These are phyloP conservation scores for Macrocybe gigantea DNA, from an alignment of 768 basidiomycete genomes.

Conservation along the genomic window DNA sequence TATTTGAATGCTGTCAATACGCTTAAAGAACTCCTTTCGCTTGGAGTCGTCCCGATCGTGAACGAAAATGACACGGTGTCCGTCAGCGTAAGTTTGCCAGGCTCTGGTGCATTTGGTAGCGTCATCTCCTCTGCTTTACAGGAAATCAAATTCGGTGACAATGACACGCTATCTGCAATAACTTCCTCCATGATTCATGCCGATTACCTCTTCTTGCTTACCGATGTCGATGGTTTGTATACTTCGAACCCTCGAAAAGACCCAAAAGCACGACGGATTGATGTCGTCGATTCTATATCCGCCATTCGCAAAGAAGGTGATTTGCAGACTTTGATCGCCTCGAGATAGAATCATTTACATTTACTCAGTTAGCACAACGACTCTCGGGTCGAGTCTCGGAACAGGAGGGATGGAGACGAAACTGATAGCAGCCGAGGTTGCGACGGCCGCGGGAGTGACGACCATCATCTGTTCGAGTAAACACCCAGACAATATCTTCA, in stretches of 20 bases:
- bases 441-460: conserved; percentile 89
- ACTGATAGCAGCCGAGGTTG: conserved; percentile 96
- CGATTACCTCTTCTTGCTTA: conserved; percentile 93
- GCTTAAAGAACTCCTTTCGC: conserved; percentile 80
- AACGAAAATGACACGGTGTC: conserved; percentile 99
- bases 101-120: background rate
- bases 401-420: conserved; percentile 99
- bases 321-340: conserved; percentile 7
- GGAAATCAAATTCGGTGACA: conserved; percentile 99
- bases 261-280: conserved; percentile 71
- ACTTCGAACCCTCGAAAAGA: conserved; percentile 94
- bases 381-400: conserved; percentile 88
- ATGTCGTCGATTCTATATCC: conserved; percentile 77
- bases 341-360: conserved; percentile 1
- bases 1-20: conserved; percentile 98
- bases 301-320: conserved; percentile 77
- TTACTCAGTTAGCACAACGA: conserved; percentile 78
- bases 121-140: conserved; percentile 20
- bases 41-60: conserved; percentile 97
- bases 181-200: conserved; percentile 97
- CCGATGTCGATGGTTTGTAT: conserved; percentile 95
- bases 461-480: conserved; percentile 89
- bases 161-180: conserved; percentile 96
- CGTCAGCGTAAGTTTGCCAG: conserved; percentile 71
- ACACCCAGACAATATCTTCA: conserved; percentile 64